Base-by-base conservation (phyloP, 2,329 filamentous ascomycete species). In the Boeremia exigua region DNA sequence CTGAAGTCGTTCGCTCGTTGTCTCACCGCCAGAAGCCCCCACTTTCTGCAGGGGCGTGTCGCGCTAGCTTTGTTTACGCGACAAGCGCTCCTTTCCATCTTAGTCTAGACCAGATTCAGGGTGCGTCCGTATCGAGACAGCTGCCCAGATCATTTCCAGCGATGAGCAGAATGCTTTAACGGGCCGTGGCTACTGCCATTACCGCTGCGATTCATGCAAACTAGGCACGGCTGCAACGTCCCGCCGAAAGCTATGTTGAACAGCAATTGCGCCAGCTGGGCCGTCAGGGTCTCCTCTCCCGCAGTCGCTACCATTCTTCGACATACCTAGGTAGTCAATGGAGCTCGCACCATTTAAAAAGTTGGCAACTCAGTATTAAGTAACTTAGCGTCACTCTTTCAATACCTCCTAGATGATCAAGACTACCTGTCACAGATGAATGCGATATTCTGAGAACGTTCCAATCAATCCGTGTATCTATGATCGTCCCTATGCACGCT, bases 1-100 rank as follows among this genome's bases (percentile, higher is more conserved):
- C 36, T 56, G 53, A 51, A 51, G 53, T 48, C 47, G 53, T 51
- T 56, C 44, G 45, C 46, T 49, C 46, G 33, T 47, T 36, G 36
- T 51, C 48, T 42, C 53, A 56, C 53, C 53, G 53, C 53, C 48
- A 56, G 53, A 56, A 56, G 53, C 38, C 53, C 47, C 47, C 38
- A 38, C 14, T 50, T 50, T 10, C 23, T 23, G 53, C 48, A 56
- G 53, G 53, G 53, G 53, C 36, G 32, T 38, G 47, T 39, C 17
- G 30, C 42, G 19, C 48, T 56, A 51, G 53, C 47, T 38, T 47
- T 56, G 53, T 56, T 51, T 56, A 56, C 53, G 53, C 53, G 53
- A 56, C 43, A 17, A 25, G 47, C 53, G 25, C 47, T 30, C 37
- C 14, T 9, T 56, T 56, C 32, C 12, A 47, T 43, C 4, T 43